These are phyloP conservation scores for Phaseolus coccineus DNA, from an alignment of 331 rosid genomes.

Conservation along the genomic window DNA sequence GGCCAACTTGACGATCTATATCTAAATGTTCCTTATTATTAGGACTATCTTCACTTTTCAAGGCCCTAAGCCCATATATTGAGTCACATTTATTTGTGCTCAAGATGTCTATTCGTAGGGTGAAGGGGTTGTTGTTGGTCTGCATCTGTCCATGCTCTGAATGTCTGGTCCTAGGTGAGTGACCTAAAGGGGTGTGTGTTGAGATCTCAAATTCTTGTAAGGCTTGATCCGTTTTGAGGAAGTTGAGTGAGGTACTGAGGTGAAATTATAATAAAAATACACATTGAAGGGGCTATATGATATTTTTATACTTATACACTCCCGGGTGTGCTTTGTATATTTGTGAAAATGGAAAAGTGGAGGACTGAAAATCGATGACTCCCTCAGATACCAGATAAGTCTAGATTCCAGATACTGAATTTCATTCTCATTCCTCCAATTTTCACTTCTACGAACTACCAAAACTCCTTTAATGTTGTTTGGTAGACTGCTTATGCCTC, in stretches of 20 bases:
- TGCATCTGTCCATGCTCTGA: background rate
- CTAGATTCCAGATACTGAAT: background rate
- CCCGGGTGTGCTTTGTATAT: background rate
- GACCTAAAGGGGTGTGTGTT: too few relatives aligned
- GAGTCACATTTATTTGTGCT: background rate
- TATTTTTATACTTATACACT: background rate
- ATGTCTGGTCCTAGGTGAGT: background rate
- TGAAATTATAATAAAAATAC: background rate
- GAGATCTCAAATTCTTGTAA: background rate
- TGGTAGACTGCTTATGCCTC: background rate
- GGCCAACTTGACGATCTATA: background rate
- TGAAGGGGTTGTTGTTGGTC: background rate
- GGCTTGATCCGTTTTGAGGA: background rate
- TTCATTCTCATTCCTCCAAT: background rate
- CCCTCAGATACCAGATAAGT: background rate
- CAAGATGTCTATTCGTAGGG: background rate
- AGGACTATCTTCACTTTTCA: background rate
- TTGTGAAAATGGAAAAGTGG: background rate
- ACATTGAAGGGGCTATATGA: background rate
- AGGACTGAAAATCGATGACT: background rate
- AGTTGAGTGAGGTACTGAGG: background rate
- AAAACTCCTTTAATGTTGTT: background rate
- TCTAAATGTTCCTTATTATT: background rate
- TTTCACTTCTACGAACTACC: slow-evolving; percentile 3
- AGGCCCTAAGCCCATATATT: background rate